Base-by-base conservation (phyloP, 768 basidiomycete genomes). In the Galerina marginata region DNA sequence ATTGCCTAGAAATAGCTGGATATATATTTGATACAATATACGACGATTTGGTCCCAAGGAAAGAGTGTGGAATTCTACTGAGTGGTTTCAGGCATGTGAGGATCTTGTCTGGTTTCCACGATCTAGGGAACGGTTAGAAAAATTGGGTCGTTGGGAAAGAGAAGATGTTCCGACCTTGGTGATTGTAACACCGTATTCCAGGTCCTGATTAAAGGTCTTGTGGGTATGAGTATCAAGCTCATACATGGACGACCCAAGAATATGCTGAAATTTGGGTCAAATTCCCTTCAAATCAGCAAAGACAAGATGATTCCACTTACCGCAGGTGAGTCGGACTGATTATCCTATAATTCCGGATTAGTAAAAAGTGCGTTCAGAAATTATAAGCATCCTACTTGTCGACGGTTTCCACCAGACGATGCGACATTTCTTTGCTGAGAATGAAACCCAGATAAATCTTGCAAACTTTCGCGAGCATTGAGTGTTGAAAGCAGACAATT, bases 401-500 rank as follows among this genome's bases (percentile, higher is more conserved):
- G 58, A 44, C 65, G 64, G 38, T 43, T 58, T 29, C 44, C 59
- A n/a, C 54, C 65, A 20, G 67, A 66, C 9, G 73, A 74, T 10
- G 62, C 59, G 23, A 68, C 65, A 3, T 70, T 62, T 5, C 68
- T 65, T 29, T 64, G 60, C 39, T 68, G 65, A 9, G 73, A 71
- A 10, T 68, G 65, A 42, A 60, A 69, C 50, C 60, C 68, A 2
- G 69, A 66, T 43, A 69, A 60, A 6, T 69, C 68, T 37, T 77
- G 76, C 15, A 80, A 51, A 5, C 68, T 44, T 9, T 75, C 70
- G 7, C 82, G 77, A 26, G 82, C 78, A 52, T 84, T 83, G 25
- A 84, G 73, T 3, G 82, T 81, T 4, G 81, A 83, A 39, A 84
- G 65, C 5, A 83, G 70, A 54, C 80, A 81, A 55, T 83, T 84